Conservation (phyloP, 192 early-diverging fungal genomes). For the Backusella circina region DNA sequence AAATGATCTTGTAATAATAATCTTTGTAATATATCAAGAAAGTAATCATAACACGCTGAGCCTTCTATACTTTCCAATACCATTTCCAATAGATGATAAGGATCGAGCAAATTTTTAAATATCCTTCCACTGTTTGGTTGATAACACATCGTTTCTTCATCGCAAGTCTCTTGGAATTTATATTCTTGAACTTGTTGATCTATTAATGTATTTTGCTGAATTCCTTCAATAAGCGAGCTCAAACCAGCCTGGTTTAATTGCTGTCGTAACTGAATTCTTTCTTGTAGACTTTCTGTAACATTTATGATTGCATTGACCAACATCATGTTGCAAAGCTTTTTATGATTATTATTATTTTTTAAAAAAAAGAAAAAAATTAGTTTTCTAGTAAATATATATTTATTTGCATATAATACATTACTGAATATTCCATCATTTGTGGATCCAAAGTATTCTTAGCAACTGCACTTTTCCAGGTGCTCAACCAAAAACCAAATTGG, state of each 20-base stretch:
- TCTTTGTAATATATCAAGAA: slow-evolving; percentile 70
- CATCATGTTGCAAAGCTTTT: slow-evolving; percentile 73
- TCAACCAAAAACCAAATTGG: slow-evolving; percentile 74
- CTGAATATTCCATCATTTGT: slow-evolving; percentile 69
- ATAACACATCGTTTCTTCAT: slow-evolving; percentile 50
- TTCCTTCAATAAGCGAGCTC: slow-evolving; percentile 53
- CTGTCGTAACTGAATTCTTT: slow-evolving; percentile 68
- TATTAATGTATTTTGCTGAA: background rate
- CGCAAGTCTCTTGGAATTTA: slow-evolving; percentile 48
- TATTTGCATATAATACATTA: slow-evolving; percentile 28
- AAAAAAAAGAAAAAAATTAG: background rate
- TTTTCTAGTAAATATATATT: too few species aligned
- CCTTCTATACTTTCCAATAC: slow-evolving; percentile 67
- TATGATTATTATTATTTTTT: background rate
- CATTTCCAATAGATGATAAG: slow-evolving; percentile 70
- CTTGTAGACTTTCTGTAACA: slow-evolving; percentile 67
- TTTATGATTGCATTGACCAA: slow-evolving; percentile 73
- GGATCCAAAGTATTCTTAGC: slow-evolving; percentile 51
- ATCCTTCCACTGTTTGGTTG: background rate
- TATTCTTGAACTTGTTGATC: slow-evolving; percentile 19
- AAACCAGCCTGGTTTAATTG: slow-evolving; percentile 68
- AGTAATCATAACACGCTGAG: slow-evolving; percentile 65
- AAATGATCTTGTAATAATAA: slow-evolving; percentile 61
- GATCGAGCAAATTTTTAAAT: slow-evolving; percentile 64
- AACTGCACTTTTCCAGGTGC: slow-evolving; percentile 56